These are phyloP conservation scores for Colletotrichum sp. DNA, from an alignment of 2,329 filamentous ascomycete genomes.

Conservation along the genomic window DNA sequence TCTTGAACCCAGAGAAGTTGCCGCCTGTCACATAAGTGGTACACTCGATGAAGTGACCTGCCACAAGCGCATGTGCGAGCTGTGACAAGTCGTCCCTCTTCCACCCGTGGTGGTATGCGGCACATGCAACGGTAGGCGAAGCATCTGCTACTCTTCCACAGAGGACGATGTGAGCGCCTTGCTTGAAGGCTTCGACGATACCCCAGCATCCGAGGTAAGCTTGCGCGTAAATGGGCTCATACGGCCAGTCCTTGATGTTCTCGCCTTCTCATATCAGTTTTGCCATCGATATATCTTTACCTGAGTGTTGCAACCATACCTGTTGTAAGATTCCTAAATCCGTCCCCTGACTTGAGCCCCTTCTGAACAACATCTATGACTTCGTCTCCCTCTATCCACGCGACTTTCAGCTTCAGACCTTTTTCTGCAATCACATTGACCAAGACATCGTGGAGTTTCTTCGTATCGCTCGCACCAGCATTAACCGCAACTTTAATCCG, in stretches of 20 bases:
- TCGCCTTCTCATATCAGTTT: neutral
- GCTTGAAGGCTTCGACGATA: constrained; percentile 45
- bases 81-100: constrained; percentile 43
- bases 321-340: constrained; percentile 9
- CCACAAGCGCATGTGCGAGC: constrained; percentile 50
- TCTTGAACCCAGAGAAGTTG: constrained; percentile 55
- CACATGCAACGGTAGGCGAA: constrained; percentile 53
- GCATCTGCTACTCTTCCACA: constrained; percentile 50
- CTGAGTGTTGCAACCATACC: neutral
- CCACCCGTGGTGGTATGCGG: constrained; percentile 58
- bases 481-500: constrained; percentile 44
- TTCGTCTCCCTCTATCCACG: constrained; percentile 43
- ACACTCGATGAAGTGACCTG: constrained; percentile 56
- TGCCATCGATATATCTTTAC: neutral
- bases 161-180: constrained; percentile 46
- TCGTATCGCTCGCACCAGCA: constrained; percentile 42
- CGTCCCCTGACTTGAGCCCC: neutral
- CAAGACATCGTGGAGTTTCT: constrained; percentile 32
- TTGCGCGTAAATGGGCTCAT: constrained; percentile 35
- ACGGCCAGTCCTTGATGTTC: constrained; percentile 18
- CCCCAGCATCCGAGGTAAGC: constrained; percentile 55
- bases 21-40: constrained; percentile 55
- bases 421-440: constrained; percentile 31
- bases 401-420: constrained; percentile 35
- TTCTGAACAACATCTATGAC: constrained; percentile 31